These are phyloP conservation scores for Ophiostoma sp. DNA, from an alignment of 2,329 filamentous ascomycete species.

Conservation along the genomic window DNA sequence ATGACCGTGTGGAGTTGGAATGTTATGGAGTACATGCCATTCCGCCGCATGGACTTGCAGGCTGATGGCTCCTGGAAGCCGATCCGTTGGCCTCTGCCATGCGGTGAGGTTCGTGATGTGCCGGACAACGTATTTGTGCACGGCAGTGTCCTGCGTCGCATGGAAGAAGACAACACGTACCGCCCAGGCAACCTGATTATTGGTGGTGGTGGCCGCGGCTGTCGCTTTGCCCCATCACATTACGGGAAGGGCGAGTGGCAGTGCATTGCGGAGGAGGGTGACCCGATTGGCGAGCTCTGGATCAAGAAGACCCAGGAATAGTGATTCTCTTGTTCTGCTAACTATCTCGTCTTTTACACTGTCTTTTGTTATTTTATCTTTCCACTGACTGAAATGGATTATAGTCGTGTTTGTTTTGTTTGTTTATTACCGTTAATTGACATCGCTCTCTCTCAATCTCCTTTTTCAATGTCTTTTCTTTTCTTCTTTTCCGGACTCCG, in stretches of 20 bases:
- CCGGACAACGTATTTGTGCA: constrained; percentile 66
- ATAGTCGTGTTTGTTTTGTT: no score
- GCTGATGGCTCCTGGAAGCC: constrained; percentile 69
- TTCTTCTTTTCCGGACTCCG: no score
- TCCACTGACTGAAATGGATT: no score
- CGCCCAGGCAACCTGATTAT: constrained; percentile 71
- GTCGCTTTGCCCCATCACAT: constrained; percentile 53
- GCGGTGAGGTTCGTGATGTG: constrained; percentile 72
- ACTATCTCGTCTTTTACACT: neutral
- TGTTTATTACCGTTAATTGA: no score
- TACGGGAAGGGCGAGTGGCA: constrained; percentile 69
- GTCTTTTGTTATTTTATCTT: neutral
- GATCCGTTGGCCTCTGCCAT: constrained; percentile 72
- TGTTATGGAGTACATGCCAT: constrained; percentile 75
- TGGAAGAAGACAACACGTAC: constrained; percentile 59
- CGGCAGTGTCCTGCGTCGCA: constrained; percentile 65
- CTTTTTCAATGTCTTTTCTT: no score
- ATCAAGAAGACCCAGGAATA: constrained; percentile 35
- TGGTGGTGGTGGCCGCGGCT: constrained; percentile 38
- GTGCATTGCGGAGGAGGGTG: constrained; percentile 57
- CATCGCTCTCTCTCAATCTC: no score
- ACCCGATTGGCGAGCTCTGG: constrained; percentile 65
- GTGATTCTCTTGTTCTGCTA: neutral
- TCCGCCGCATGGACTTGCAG: constrained; percentile 72
- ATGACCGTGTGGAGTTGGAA: constrained; percentile 63